Percentiles rank a stretch among this genome's conserved stretches.
These are phyloP conservation scores for Endocalyx cinctus DNA, from an alignment of 2,329 filamentous ascomycete genomes.

Conservation along the genomic window DNA sequence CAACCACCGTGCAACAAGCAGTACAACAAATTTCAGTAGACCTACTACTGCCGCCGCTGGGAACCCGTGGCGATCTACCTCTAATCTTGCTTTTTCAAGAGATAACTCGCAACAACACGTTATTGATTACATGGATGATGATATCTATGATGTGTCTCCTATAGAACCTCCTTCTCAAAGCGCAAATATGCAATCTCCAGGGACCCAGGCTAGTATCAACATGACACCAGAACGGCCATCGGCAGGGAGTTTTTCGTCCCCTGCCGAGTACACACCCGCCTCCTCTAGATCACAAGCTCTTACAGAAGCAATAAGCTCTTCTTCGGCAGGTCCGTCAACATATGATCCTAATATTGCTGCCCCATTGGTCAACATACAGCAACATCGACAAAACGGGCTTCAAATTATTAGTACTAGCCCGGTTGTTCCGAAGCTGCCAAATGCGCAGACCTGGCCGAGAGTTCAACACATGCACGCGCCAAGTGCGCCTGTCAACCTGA, in stretches of 20 bases:
- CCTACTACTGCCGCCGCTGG: constrained; percentile 4
- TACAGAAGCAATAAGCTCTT: constrained; percentile 10
- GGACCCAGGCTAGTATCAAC: constrained; percentile 27
- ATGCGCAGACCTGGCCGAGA: constrained; percentile 45
- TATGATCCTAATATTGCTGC: constrained; percentile 17
- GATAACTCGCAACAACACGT: constrained; percentile 2
- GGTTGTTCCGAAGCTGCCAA: constrained; percentile 22
- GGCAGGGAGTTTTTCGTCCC: constrained; percentile 16
- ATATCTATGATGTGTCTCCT: constrained; percentile 25
- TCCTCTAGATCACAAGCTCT: constrained; percentile 16
- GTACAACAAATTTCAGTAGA: constrained; percentile 4
- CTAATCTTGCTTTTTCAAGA: constrained; percentile 9
- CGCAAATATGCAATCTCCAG: too few relatives aligned
- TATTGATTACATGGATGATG: constrained; percentile 14
- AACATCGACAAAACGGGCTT: too few relatives aligned
- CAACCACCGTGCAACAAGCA: constrained; percentile 8
- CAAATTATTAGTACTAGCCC: constrained; percentile 10
- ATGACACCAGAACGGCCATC: constrained; percentile 20
- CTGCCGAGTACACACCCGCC: constrained; percentile 17
- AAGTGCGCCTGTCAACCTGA: constrained; percentile 13
- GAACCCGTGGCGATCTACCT: constrained; percentile 9
- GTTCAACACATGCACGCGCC: constrained; percentile 20
- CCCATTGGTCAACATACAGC: too few relatives aligned
- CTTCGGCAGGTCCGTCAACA: constrained; percentile 8
- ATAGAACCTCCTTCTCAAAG: constrained; percentile 16